These are phyloP conservation scores for Limtongozyma cylindracea DNA, from an alignment of 805 yeast genomes.

Conservation along the genomic window DNA sequence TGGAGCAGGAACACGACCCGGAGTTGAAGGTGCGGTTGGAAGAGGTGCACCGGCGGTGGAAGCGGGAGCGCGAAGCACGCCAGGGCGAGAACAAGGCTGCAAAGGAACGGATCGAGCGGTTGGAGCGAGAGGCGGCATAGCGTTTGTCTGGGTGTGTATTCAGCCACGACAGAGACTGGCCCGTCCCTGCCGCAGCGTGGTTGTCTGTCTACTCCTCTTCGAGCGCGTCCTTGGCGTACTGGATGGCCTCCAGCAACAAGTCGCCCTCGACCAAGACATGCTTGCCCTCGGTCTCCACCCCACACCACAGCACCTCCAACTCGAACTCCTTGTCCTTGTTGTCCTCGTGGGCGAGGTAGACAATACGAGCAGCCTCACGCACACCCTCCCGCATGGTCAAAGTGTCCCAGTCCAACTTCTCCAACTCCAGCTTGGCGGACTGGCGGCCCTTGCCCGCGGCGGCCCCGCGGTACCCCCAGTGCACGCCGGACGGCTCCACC, in stretches of 20 bases:
- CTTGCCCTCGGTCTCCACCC: constrained; percentile 50
- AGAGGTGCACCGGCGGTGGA: constrained; percentile 40
- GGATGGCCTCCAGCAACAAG: constrained; percentile 59
- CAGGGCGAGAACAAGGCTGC: constrained; percentile 34
- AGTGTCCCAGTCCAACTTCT: constrained; percentile 54
- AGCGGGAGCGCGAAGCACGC: constrained; percentile 45
- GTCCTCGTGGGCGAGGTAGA: constrained; percentile 89
- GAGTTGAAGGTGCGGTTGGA: constrained; percentile 24
- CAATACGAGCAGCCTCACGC: constrained; percentile 81
- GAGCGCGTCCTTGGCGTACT: constrained; percentile 61
- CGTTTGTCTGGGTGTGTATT: too few relatives aligned
- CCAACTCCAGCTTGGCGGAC: constrained; percentile 90
- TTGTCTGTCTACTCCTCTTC: constrained; percentile 19
- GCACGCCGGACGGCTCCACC: constrained; percentile 93
- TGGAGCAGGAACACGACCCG: constrained; percentile 6
- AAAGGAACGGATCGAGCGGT: constrained; percentile 18
- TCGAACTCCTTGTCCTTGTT: constrained; percentile 95
- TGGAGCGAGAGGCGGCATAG: constrained; percentile 36
- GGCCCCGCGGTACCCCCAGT: constrained; percentile 95
- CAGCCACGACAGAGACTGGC: too few relatives aligned
- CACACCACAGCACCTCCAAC: constrained; percentile 80
- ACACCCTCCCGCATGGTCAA: constrained; percentile 64
- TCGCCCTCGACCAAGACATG: constrained; percentile 68
- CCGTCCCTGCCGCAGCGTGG: too few relatives aligned
- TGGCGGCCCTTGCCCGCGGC: constrained; percentile 98